Conservation (phyloP, 2,329 filamentous ascomycete species). For the Aspergillus puulaauensis region DNA sequence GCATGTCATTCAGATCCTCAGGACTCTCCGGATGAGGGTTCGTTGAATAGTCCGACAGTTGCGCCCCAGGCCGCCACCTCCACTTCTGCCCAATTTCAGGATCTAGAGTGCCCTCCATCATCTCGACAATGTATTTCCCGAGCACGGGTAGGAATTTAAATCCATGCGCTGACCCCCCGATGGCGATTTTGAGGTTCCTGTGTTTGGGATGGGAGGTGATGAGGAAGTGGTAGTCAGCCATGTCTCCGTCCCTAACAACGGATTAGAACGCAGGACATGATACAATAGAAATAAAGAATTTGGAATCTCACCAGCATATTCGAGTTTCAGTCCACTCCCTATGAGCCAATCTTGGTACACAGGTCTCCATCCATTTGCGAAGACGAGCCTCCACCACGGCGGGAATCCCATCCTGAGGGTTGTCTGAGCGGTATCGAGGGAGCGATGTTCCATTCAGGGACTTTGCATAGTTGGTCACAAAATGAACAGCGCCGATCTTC, state of each 20-base stretch:
- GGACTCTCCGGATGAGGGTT: slow-evolving; percentile 1
- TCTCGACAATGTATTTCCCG: slow-evolving; percentile 53
- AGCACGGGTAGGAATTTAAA: slow-evolving; percentile 69
- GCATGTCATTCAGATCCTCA: slow-evolving; percentile 2
- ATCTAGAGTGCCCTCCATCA: slow-evolving; percentile 1
- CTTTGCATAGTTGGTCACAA: slow-evolving; percentile 6
- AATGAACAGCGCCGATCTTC: slow-evolving; percentile 5
- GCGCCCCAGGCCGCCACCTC: background rate
- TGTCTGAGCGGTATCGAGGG: slow-evolving; percentile 6
- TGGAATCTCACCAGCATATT: background rate
- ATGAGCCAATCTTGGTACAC: background rate
- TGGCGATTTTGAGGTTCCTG: background rate
- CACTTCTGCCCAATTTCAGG: slow-evolving; percentile 2
- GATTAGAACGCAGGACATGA: background rate
- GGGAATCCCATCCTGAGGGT: background rate
- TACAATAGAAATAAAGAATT: background rate
- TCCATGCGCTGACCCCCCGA: slow-evolving; percentile 34
- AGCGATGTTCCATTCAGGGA: background rate
- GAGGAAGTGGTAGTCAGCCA: background rate
- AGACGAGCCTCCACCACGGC: slow-evolving; percentile 1
- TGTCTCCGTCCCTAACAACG: slow-evolving; percentile 13
- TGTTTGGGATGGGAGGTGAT: background rate
- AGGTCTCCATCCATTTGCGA: slow-evolving; percentile 2
- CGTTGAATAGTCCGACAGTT: background rate
- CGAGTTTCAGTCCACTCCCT: background rate